A percentile compares a stretch with the other conserved stretches of the same genome.
Conservation (phyloP, 2,329 filamentous ascomycete species). For the Ambrosiella beaveri region DNA sequence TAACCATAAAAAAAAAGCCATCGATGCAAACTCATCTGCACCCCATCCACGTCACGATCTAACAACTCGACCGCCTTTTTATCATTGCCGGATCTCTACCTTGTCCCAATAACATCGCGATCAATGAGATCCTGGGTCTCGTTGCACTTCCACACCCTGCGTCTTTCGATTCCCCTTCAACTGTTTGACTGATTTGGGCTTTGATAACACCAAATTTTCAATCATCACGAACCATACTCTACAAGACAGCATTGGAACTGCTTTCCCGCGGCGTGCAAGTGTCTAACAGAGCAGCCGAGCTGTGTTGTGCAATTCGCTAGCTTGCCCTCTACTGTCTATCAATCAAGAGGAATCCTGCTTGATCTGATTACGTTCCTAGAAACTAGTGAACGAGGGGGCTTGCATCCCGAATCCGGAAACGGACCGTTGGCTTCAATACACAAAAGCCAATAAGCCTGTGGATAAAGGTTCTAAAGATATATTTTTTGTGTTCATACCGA, state of each 20-base stretch:
- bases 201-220: background rate
- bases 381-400: background rate
- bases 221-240: background rate
- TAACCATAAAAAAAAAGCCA: background rate
- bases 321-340: constrained; percentile 7
- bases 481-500: background rate
- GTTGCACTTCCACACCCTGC: constrained; percentile 7
- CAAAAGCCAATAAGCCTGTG: background rate
- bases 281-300: background rate
- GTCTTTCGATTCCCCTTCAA: constrained; percentile 11
- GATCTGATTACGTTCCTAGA: constrained; percentile 9
- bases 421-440: background rate
- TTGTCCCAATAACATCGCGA: background rate
- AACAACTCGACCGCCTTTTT: background rate
- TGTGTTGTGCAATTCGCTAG: background rate
- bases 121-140: constrained; percentile 12
- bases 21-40: background rate
- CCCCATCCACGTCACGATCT: background rate
- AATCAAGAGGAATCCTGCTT: constrained; percentile 6
- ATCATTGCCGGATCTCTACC: background rate
- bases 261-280: background rate
- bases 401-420: constrained; percentile 3
- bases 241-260: background rate
- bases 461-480: background rate
- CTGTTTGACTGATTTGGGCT: constrained; percentile 12